Percentiles rank a stretch among this genome's conserved stretches.
Evolutionary conservation across 164 flowering plant species (phyloP).

Genomic region (Protea cynaroides): DNA sequence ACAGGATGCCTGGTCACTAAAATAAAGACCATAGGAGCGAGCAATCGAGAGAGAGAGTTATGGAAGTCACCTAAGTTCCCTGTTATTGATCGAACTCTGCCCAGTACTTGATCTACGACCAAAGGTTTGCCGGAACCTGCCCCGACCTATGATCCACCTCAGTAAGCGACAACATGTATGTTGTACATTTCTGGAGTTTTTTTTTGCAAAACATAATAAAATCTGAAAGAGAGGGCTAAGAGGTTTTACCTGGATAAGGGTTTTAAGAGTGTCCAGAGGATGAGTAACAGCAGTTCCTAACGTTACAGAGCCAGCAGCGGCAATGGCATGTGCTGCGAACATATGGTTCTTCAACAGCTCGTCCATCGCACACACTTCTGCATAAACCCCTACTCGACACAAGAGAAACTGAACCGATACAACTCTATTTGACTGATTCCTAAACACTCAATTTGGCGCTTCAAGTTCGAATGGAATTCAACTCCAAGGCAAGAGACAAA

Average conservation of each 20-base stretch:
- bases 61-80: slow-evolving; percentile 31
- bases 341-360: slow-evolving; percentile 42
- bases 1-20: no score
- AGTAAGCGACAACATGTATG: neutral
- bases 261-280: slow-evolving; percentile 83
- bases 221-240: neutral
- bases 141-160: slow-evolving; percentile 30
- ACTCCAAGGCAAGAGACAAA: no score
- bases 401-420: neutral
- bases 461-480: no score
- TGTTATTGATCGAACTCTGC: slow-evolving; percentile 27
- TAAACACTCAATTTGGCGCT: no score
- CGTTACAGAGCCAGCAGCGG: slow-evolving; percentile 59
- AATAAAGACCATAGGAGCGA: neutral
- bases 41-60: neutral
- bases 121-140: slow-evolving; percentile 25
- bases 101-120: slow-evolving; percentile 24
- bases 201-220: neutral
- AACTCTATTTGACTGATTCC: no score
- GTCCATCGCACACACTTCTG: slow-evolving; percentile 25
- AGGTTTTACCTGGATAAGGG: slow-evolving; percentile 62
- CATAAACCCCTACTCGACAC: neutral
- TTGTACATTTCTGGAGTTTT: neutral
- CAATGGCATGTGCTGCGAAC: slow-evolving; percentile 57
- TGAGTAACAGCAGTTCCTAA: slow-evolving; percentile 50